A percentile compares a stretch with the other conserved stretches of the same genome.
Conservation (phyloP, 768 basidiomycete species). For the Podaxis sp. region DNA sequence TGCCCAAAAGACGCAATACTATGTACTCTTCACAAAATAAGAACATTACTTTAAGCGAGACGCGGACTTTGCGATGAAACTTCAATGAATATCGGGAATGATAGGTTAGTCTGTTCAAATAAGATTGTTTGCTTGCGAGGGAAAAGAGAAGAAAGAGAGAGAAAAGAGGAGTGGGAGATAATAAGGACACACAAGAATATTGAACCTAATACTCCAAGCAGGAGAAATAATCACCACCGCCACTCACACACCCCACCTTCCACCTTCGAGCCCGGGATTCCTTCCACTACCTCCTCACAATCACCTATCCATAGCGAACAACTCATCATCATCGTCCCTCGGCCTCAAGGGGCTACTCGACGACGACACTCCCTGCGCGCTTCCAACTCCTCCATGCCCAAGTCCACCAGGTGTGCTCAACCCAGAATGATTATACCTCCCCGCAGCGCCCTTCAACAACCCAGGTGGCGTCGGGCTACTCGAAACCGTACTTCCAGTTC, state of each 20-base stretch:
- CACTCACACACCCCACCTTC: background rate
- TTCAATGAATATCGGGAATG: background rate
- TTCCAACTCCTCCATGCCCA: slow-evolving; percentile 17
- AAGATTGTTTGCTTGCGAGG: slow-evolving; percentile 13
- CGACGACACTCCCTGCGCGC: background rate
- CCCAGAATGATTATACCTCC: slow-evolving; percentile 28
- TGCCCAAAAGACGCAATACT: background rate
- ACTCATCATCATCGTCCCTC: slow-evolving; percentile 59
- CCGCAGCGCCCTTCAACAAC: slow-evolving; percentile 36
- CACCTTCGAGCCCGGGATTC: background rate
- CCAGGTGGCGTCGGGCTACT: slow-evolving; percentile 34
- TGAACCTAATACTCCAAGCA: slow-evolving; percentile 11
- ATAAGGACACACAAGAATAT: background rate
- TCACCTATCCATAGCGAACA: slow-evolving; percentile 66
- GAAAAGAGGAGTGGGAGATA: background rate
- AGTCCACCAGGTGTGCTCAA: slow-evolving; percentile 22
- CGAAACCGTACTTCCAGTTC: slow-evolving; percentile 8
- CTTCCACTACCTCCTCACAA: background rate
- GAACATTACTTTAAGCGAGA: background rate
- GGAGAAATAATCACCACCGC: slow-evolving; percentile 6
- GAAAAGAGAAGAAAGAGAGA: background rate
- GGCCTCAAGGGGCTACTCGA: slow-evolving; percentile 49
- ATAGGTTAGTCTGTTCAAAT: slow-evolving; percentile 15
- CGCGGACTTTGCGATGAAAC: background rate
- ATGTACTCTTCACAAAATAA: background rate